These are phyloP conservation scores for Hippophae gyantsensis DNA, from an alignment of 306 rosid species.

Conservation along the genomic window DNA sequence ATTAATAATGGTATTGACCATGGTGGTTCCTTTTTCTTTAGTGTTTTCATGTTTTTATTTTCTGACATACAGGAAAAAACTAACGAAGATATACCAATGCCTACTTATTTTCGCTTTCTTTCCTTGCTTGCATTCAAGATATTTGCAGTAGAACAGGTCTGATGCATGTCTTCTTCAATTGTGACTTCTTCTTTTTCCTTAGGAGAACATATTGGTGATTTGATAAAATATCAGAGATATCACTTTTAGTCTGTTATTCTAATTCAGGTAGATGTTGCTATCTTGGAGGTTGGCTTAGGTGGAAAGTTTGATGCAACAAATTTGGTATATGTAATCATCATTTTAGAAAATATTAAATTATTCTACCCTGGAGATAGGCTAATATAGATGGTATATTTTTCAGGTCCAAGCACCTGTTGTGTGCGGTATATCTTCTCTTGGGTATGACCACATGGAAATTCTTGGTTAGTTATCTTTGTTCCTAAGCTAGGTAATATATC, in stretches of 20 bases:
- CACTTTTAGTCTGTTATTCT: slow-evolving; percentile 4
- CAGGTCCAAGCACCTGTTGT: slow-evolving; percentile 73
- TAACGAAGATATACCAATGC: slow-evolving; percentile 64
- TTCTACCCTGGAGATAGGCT: neutral
- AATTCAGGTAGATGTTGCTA: slow-evolving; percentile 69
- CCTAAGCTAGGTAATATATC: slow-evolving; percentile 11
- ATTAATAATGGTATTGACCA: too few relatives aligned
- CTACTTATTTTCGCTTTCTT: slow-evolving; percentile 77
- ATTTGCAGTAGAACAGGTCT: slow-evolving; percentile 79
- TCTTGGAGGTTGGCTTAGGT: slow-evolving; percentile 90
- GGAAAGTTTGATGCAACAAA: slow-evolving; percentile 89
- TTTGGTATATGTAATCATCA: slow-evolving; percentile 42
- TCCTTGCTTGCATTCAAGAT: slow-evolving; percentile 91
- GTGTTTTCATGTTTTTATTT: neutral
- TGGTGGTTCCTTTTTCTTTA: too few relatives aligned
- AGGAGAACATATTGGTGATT: neutral
- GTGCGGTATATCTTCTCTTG: slow-evolving; percentile 87
- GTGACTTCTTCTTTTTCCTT: slow-evolving; percentile 1
- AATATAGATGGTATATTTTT: slow-evolving; percentile 17
- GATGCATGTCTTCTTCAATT: slow-evolving; percentile 16
- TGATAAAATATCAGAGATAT: neutral
- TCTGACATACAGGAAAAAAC: slow-evolving; percentile 45
- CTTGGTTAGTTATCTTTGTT: slow-evolving; percentile 69
- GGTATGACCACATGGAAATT: slow-evolving; percentile 98
- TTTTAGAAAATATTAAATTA: neutral